Base-by-base conservation (phyloP, 1,284 basidiomycete genomes). In the Sporisorium reilianum region DNA sequence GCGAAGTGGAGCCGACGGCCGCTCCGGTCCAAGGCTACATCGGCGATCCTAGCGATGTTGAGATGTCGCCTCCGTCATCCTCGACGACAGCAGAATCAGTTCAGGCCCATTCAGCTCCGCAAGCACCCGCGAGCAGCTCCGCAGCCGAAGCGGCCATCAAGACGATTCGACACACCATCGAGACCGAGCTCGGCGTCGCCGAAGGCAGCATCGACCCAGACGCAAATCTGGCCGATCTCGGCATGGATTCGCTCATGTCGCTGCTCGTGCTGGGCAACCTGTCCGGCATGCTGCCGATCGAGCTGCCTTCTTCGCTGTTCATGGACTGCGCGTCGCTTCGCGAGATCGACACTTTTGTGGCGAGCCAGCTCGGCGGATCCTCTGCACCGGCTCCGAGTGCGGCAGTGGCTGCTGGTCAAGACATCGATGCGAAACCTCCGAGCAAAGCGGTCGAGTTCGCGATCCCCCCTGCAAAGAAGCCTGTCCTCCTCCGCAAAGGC, bases 231-330 rank as follows among this genome's bases (percentile, higher is more conserved):
- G 71, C 75, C 3, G 71, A 70, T 23, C 48, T 77, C 0, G 75
- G 75, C 28, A 61, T 77, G 61, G 75, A 77, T 55, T 75, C 71
- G 55, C 68, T 77, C 56, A 77, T 77, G 75, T 64, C 68, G 20
- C 55, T 78, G 38, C 61, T 72, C 40, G 65, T 78, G 5, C 65
- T 78, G 12, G 72, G 76, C 9, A 68, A 58, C 34, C 54, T 78
- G 23, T 51, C 58, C n/a, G 52, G 57, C 14, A 34, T 28, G 34
- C 54, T 70, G 12, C 32, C 61, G 18, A 45, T 75, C 46, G 68
- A 75, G 55, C 56, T 78, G 6, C 72, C 76, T 4, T 45, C 68
- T 38, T 67, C 63, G 49, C 62, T 75, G 3, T 78, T 78, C 41
- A 60, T 78, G 48, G 65, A 71, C 9, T 68, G 60, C 60, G 51